phyloP scores from a whole-genome alignment of 2,329 filamentous ascomycete genomes.

The Oidium heveae region DNA sequence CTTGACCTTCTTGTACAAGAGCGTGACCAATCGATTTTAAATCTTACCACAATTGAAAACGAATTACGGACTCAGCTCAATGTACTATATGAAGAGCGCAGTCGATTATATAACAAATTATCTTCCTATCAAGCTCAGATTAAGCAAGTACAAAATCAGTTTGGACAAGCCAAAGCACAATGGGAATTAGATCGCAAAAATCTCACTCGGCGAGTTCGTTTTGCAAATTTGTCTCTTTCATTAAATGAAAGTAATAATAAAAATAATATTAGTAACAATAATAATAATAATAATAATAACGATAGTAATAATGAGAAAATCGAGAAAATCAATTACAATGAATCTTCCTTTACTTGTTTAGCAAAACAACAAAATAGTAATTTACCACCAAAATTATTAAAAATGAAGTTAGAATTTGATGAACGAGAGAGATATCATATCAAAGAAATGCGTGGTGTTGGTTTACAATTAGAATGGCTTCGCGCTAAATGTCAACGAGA shows the following conservation, averaged over 20 bases:
- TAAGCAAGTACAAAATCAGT: constrained; percentile 15
- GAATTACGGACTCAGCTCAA: constrained; percentile 42
- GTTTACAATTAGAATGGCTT: constrained; percentile 79
- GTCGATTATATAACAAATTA: constrained; percentile 14
- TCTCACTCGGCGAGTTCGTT: constrained; percentile 17
- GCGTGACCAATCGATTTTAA: constrained; percentile 38
- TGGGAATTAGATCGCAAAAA: constrained; percentile 20
- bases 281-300: too few species aligned
- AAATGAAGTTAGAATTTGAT: constrained; percentile 12
- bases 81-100: constrained; percentile 39
- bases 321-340: background rate
- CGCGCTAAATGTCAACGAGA: constrained; percentile 61
- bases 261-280: constrained; percentile 3
- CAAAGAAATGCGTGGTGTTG: constrained; percentile 57
- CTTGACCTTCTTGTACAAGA: constrained; percentile 49
- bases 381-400: background rate
- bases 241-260: constrained; percentile 11
- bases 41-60: constrained; percentile 28
- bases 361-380: background rate
- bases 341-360: background rate
- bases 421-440: constrained; percentile 35
- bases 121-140: constrained; percentile 7
- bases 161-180: constrained; percentile 18
- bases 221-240: constrained; percentile 16
- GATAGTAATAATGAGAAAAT: too few species aligned